Conservation (phyloP, 805 yeast genomes). For the Candida endomychidarum region DNA sequence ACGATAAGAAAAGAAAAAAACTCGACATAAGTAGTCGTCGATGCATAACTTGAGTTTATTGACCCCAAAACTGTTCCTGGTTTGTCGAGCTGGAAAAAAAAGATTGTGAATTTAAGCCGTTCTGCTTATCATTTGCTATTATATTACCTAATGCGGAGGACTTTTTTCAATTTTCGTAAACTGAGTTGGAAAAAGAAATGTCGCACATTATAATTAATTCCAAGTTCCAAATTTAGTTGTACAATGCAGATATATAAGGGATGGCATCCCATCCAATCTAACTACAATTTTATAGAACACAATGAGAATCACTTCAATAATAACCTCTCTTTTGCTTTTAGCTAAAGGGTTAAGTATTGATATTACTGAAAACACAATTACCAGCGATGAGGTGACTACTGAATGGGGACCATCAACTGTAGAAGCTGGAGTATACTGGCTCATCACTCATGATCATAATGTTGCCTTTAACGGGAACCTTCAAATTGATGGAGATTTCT, state of each 20-base stretch:
- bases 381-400: background rate
- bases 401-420: conserved; percentile 1
- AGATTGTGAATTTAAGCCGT: too few relatives aligned
- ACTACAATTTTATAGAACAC: background rate
- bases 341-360: background rate
- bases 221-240: background rate
- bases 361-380: conserved; percentile 2
- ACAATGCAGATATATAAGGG: background rate
- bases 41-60: too few relatives aligned
- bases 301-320: background rate
- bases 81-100: too few relatives aligned
- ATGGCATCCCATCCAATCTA: background rate
- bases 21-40: too few relatives aligned
- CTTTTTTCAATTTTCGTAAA: too few relatives aligned
- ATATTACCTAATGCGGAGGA: too few relatives aligned
- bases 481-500: conserved; percentile 1
- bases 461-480: conserved; percentile 2
- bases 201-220: background rate
- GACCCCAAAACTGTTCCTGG: too few relatives aligned
- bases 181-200: background rate
- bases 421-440: conserved; percentile 4
- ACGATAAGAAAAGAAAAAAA: too few relatives aligned
- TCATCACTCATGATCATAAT: background rate
- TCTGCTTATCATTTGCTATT: too few relatives aligned
- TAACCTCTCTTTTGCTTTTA: background rate